Evolutionary conservation across 139 green algal species (phyloP), one percentile per base, ranked within the genome.

Genomic region (Coelastrella sp.): DNA sequence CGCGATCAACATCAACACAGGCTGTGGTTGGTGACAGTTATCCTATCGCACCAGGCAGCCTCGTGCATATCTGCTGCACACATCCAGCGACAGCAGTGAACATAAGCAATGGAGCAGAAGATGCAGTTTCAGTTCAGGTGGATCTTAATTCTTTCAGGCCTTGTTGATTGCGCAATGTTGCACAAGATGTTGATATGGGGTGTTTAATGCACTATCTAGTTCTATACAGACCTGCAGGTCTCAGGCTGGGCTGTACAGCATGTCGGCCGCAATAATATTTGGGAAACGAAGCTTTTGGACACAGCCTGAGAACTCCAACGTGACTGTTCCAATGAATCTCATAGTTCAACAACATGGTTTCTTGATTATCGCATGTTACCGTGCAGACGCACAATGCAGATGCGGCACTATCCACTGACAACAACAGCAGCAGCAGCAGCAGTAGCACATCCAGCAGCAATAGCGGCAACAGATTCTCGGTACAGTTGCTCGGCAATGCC

Each of bases 71-170:
- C 27, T 34, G 27, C 40, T 75, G 59, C 30, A 51, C 27, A 27
- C 27, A 75, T 4, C 78, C 78, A 6, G 15, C 15, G 41, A 64
- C 78, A 25, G 25, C n/a, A 38, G 60, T 84, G 40, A 19, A 38
- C 13, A 60, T 75, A 27, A 40, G 25, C 30, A 84, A 84, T 35
- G 78, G 78, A 15, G 40, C 78, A n/a, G 59, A 75, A 43, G 78
- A 84, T 38, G 41, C 62, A 5, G 78, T 84, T 8, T 57, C n/a
- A 15, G n/a, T 84, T 21, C 74, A 81, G 74, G 74, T 81, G 71
- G 25, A n/a, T n/a, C n/a, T n/a, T n/a, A n/a, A n/a, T n/a, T n/a
- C n/a, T n/a, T n/a, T n/a, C n/a, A n/a, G n/a, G n/a, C n/a, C 19
- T 7, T 15, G 27, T 6, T 67, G 59, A 34, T 35, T 15, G 21